phyloP scores from a whole-genome alignment of 108 stramenopile genomes.

The Tribonema minus region DNA sequence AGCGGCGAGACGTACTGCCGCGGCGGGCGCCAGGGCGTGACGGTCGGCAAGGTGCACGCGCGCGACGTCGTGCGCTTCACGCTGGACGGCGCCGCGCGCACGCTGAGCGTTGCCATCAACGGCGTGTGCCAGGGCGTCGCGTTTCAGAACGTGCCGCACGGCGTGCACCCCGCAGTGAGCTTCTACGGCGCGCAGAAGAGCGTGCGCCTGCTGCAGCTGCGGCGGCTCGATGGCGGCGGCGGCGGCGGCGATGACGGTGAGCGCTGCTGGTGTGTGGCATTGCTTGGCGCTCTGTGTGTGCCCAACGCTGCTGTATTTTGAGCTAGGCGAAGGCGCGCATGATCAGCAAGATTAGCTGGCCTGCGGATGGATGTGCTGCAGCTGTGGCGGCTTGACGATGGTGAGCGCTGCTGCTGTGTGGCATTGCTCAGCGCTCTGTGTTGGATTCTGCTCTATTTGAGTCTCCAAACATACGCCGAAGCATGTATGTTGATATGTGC shows the following conservation, averaged over 20 bases:
- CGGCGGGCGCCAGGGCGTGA: constrained; percentile 4
- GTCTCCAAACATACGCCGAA: no score
- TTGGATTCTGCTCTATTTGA: no score
- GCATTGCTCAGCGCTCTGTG: no score
- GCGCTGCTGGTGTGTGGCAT: no score
- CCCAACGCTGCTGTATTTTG: no score
- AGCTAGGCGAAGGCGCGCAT: no score
- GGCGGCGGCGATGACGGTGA: constrained; percentile 8
- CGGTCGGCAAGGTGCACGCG: constrained; percentile 15
- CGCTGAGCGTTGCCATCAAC: constrained; percentile 18
- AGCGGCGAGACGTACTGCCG: constrained; percentile 44
- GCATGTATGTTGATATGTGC: no score
- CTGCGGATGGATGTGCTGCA: no score
- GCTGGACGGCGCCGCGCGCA: constrained; percentile 13
- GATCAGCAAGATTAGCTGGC: no score
- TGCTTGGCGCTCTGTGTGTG: no score
- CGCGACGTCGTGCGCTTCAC: constrained; percentile 23
- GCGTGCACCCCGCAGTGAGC: constrained; percentile 54
- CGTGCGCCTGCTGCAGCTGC: constrained; percentile 35
- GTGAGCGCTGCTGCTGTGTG: no score
- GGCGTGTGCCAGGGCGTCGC: constrained; percentile 51
- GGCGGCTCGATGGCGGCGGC: constrained; percentile 9
- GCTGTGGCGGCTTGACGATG: no score
- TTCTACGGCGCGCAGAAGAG: constrained; percentile 43
- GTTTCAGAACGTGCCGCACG: constrained; percentile 47